These are phyloP conservation scores for Yamadazyma endophytica DNA, from an alignment of 805 yeast genomes.

Conservation along the genomic window DNA sequence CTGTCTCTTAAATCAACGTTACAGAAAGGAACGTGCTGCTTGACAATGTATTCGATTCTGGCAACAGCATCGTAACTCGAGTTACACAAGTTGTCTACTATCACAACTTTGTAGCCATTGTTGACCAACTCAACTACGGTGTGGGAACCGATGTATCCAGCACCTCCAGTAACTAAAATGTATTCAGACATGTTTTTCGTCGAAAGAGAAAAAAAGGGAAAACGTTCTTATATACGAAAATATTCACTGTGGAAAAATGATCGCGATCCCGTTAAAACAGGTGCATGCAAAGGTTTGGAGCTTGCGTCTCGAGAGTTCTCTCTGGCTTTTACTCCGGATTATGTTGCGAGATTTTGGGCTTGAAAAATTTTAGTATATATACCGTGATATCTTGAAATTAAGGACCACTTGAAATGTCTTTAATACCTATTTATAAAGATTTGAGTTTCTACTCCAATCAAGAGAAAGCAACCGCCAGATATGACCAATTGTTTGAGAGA, in stretches of 20 bases:
- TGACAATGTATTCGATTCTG: constrained; percentile 54
- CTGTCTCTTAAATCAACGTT: constrained; percentile 53
- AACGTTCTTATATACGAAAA: background rate
- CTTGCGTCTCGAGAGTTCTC: no score
- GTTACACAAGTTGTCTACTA: constrained; percentile 66
- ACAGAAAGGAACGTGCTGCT: constrained; percentile 48
- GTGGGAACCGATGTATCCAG: constrained; percentile 85
- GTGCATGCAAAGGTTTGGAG: no score
- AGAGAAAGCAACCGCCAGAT: constrained; percentile 22
- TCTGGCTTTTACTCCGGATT: no score
- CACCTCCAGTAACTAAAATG: constrained; percentile 78
- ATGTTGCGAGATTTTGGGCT: no score
- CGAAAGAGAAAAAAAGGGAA: background rate
- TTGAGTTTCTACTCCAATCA: constrained; percentile 32
- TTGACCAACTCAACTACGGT: constrained; percentile 62
- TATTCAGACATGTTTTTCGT: constrained; percentile 7
- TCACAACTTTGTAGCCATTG: constrained; percentile 64
- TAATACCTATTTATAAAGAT: constrained; percentile 32
- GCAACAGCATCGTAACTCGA: constrained; percentile 64
- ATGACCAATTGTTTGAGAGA: constrained; percentile 15
- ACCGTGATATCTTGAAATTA: background rate
- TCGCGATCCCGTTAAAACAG: no score
- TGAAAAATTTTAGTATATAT: background rate
- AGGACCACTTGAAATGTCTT: constrained; percentile 10
- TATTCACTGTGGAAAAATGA: no score